Conservation (phyloP, 1,139 yeast species). For the Arxiozyma bovina region DNA sequence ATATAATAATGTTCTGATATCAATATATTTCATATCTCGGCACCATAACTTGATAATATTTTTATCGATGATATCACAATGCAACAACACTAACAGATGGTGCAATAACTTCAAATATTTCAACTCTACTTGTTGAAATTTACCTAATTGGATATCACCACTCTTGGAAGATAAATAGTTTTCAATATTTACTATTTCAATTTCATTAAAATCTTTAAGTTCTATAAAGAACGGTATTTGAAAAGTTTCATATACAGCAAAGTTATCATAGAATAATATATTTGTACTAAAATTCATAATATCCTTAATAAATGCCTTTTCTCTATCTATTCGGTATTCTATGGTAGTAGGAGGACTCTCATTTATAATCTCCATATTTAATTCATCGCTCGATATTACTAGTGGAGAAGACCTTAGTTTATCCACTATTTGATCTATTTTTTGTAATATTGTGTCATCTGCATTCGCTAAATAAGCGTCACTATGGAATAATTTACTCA, state of each 20-base stretch:
- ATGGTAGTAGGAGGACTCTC: conserved; percentile 6
- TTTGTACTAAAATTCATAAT: conserved; percentile 15
- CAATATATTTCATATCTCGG: conserved; percentile 12
- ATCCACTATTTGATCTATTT: conserved; percentile 14
- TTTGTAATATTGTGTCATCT: conserved; percentile 5
- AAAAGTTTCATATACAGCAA: conserved; percentile 15
- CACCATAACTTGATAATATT: conserved; percentile 20
- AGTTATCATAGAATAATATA: conserved; percentile 14
- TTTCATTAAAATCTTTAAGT: conserved; percentile 18
- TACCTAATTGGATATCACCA: conserved; percentile 1
- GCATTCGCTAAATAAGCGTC: conserved; percentile 6
- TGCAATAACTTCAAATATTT: conserved; percentile 18
- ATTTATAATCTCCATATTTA: too few species aligned
- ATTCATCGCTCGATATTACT: conserved; percentile 6
- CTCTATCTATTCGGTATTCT: conserved; percentile 21
- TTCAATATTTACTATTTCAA: conserved; percentile 17
- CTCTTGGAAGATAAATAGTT: conserved; percentile 9
- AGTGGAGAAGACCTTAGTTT: conserved; percentile 21
- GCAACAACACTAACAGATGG: conserved; percentile 20
- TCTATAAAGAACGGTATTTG: conserved; percentile 17
- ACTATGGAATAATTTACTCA: neutral
- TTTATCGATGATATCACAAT: conserved; percentile 18
- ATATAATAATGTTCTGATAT: conserved; percentile 23
- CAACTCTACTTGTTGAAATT: conserved; percentile 14
- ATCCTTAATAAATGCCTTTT: conserved; percentile 16